Evolutionary conservation across 805 yeast genomes (phyloP).

Genomic region (Grigorovia humatica): DNA sequence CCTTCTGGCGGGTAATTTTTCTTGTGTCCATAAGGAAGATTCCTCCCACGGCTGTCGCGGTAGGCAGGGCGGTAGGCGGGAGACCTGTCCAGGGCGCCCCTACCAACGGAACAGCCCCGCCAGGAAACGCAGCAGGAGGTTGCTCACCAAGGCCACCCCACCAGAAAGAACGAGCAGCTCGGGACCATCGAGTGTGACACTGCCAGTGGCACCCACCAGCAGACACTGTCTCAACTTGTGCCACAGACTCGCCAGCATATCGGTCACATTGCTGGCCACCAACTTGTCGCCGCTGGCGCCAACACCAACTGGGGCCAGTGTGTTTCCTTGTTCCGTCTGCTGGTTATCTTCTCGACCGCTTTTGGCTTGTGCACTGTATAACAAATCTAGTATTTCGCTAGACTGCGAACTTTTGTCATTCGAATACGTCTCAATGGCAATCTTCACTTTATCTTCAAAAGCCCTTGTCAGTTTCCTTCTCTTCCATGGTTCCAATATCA

Average conservation of each 20-base stretch:
- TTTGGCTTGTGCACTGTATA: not conserved
- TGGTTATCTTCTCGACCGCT: not conserved
- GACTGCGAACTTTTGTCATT: not conserved
- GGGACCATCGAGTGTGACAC: not conserved
- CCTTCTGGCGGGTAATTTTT: not conserved
- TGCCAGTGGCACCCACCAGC: not conserved
- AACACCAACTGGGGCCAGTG: not conserved
- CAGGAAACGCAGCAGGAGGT: not conserved
- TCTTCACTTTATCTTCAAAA: constrained; percentile 71
- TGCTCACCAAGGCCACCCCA: not conserved
- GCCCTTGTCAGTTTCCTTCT: constrained; percentile 67
- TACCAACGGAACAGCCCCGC: not conserved
- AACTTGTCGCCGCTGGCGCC: not conserved
- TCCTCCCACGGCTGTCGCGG: not conserved
- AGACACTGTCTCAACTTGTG: not conserved
- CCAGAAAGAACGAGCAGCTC: not conserved
- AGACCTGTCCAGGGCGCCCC: no score
- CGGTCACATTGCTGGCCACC: not conserved
- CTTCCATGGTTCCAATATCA: constrained; percentile 92
- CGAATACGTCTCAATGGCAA: constrained; percentile 33
- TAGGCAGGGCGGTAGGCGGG: not conserved
- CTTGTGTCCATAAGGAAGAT: no score
- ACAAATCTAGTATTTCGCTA: not conserved
- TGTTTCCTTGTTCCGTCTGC: not conserved
- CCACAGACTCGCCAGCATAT: not conserved